Evolutionary conservation across 164 flowering plant species (phyloP).

Genomic region (Chimonanthus salicifolius): DNA sequence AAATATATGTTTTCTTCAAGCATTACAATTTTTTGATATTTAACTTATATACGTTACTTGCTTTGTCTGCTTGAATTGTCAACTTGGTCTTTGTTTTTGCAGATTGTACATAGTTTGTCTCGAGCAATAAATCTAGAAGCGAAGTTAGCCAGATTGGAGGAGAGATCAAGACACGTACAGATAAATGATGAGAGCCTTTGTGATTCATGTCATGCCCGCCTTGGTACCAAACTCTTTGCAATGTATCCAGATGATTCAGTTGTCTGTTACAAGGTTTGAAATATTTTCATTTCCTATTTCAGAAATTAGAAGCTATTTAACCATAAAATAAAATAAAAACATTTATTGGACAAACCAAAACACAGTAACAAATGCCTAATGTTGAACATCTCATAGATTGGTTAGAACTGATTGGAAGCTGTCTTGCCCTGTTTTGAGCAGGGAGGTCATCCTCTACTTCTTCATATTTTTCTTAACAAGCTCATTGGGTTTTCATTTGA

Average conservation of each 20-base stretch:
- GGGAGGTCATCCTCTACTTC: no score
- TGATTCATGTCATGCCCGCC: conserved; percentile 94
- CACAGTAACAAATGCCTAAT: no score
- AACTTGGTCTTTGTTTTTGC: conserved; percentile 13
- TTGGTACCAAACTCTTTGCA: conserved; percentile 96
- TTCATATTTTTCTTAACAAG: no score
- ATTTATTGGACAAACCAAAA: no score
- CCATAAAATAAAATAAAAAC: no score
- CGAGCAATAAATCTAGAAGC: conserved; percentile 74
- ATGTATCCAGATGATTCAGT: conserved; percentile 96
- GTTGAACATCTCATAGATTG: no score
- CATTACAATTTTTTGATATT: neutral
- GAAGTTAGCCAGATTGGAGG: conserved; percentile 78
- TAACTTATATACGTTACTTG: neutral
- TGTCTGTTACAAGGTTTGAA: conserved; percentile 93
- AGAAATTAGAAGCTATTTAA: neutral
- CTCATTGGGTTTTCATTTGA: no score
- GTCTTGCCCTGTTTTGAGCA: no score
- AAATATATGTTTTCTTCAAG: neutral
- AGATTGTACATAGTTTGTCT: conserved; percentile 80
- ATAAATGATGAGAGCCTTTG: conserved; percentile 94
- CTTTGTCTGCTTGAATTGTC: neutral
- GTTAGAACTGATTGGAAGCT: no score
- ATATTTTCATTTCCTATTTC: neutral
- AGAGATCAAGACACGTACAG: conserved; percentile 84